Conservation (phyloP, 1,284 basidiomycete genomes). For the Sutorius eximius region DNA sequence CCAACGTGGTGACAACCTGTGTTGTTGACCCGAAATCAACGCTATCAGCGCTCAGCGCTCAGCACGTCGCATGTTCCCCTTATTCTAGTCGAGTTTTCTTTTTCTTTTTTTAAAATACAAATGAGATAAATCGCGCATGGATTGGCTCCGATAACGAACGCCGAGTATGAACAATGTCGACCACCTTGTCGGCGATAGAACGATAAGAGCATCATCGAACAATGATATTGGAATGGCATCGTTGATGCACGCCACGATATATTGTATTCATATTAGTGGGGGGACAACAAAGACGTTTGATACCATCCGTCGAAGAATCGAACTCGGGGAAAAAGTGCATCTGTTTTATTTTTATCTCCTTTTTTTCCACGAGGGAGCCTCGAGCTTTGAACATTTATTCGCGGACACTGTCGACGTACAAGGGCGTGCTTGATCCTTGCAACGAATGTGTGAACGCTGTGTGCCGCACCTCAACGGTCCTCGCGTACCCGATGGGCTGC, state of each 20-base stretch:
- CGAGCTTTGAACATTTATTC: not conserved
- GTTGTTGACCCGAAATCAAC: not conserved
- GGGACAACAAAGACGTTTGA: not conserved
- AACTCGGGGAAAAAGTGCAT: no score
- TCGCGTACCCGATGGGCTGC: not conserved
- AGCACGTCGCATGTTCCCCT: not conserved
- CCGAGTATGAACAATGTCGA: no score
- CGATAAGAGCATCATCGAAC: not conserved
- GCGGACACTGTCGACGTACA: not conserved
- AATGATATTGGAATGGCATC: not conserved
- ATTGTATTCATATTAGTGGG: not conserved
- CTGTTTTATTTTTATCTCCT: no score
- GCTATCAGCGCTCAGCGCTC: not conserved
- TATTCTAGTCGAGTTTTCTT: not conserved
- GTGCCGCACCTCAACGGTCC: not conserved
- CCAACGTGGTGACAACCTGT: not conserved
- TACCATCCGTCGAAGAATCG: not conserved
- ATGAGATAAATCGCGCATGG: no score
- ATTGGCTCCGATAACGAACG: not conserved
- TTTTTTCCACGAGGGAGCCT: conserved; percentile 7
- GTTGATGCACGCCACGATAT: not conserved
- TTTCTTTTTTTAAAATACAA: not conserved
- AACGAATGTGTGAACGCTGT: not conserved
- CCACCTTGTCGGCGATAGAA: conserved; percentile 2
- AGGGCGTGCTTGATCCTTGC: not conserved